Percentiles rank a stretch among this genome's conserved stretches.
Conservation (phyloP, 352 stramenopile genomes). For the Globisporangium canariense region DNA sequence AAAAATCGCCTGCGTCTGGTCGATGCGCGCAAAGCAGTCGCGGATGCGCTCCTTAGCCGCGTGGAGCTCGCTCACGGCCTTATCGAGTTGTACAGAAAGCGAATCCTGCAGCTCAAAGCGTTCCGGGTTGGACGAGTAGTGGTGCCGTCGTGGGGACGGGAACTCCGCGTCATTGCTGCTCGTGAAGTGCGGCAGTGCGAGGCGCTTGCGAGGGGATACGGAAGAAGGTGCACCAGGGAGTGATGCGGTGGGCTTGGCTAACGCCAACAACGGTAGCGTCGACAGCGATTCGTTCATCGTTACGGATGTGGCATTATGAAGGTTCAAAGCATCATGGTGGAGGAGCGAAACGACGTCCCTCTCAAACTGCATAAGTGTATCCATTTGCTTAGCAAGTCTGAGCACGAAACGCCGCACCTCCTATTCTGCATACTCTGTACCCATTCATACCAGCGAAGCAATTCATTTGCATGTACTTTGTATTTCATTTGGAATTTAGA, state of each 20-base stretch:
- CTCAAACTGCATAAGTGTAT: slow-evolving; percentile 1
- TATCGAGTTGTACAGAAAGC: slow-evolving; percentile 25
- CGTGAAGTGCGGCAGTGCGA: slow-evolving; percentile 28
- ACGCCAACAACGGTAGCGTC: slow-evolving; percentile 9
- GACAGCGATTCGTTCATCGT: slow-evolving; percentile 8
- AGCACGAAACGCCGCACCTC: too few relatives aligned
- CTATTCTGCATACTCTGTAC: too few relatives aligned
- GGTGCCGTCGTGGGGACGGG: slow-evolving; percentile 7
- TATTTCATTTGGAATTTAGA: neutral
- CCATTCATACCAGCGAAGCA: neutral
- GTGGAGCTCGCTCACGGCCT: slow-evolving; percentile 23
- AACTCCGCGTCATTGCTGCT: slow-evolving; percentile 20
- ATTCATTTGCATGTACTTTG: slow-evolving; percentile 1
- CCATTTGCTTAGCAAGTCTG: neutral
- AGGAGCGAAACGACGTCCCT: slow-evolving; percentile 2
- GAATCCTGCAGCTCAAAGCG: slow-evolving; percentile 24
- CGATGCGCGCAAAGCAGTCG: slow-evolving; percentile 28
- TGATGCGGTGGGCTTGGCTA: neutral
- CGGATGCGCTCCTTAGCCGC: slow-evolving; percentile 16
- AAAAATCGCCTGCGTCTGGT: slow-evolving; percentile 30
- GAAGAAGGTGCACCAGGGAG: neutral
- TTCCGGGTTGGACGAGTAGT: slow-evolving; percentile 16
- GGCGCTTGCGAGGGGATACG: slow-evolving; percentile 12
- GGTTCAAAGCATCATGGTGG: neutral
- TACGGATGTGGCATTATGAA: neutral